Evolutionary conservation across 345 rosid genomes (phyloP).

Genomic region (Luvunga scandens): DNA sequence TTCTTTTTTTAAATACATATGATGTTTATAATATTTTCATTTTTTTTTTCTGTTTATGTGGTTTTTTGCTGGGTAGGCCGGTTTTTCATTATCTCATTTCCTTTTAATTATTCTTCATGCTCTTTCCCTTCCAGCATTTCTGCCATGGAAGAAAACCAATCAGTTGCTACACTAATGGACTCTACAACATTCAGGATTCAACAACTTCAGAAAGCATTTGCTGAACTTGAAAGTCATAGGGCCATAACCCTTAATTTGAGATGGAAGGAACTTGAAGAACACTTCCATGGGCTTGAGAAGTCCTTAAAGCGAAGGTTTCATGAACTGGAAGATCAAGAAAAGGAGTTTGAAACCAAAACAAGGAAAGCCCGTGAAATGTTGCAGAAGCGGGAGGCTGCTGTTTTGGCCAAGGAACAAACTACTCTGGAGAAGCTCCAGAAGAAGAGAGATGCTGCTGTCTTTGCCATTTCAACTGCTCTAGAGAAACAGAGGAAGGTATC

Average conservation of each 20-base stretch:
- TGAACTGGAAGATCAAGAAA: constrained; percentile 96
- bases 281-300: constrained; percentile 96
- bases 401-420: constrained; percentile 76
- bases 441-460: constrained; percentile 85
- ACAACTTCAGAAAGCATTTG: constrained; percentile 99
- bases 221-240: constrained; percentile 94
- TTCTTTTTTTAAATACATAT: not conserved
- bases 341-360: constrained; percentile 70
- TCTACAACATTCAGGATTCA: constrained; percentile 86
- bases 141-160: constrained; percentile 67
- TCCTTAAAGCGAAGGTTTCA: constrained; percentile 97
- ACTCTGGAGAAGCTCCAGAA: constrained; percentile 77
- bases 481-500: constrained; percentile 60
- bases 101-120: not conserved
- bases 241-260: constrained; percentile 85
- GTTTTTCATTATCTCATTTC: not conserved
- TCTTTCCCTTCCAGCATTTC: constrained; percentile 30
- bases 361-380: constrained; percentile 70
- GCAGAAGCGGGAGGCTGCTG: constrained; percentile 79
- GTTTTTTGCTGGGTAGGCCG: not conserved
- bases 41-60: too few species aligned
- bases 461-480: constrained; percentile 57
- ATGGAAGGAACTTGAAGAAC: constrained; percentile 98
- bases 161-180: constrained; percentile 77
- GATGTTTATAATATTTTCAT: not conserved